Evolutionary conservation across 192 early-diverging fungal genomes (phyloP).

Genomic region (Linnemannia hyalina): DNA sequence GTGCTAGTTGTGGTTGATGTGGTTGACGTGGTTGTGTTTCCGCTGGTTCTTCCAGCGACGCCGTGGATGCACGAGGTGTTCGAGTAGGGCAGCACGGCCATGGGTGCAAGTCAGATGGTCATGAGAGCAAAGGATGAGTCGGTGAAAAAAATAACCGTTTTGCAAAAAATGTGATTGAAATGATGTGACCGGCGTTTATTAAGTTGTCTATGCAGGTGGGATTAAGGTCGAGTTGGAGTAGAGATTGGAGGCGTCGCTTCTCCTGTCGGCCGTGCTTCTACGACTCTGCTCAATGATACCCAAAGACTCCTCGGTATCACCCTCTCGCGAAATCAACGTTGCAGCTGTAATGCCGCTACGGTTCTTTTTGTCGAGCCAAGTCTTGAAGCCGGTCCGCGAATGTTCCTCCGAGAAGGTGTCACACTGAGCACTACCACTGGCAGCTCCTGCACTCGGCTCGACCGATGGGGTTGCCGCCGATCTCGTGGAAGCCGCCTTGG

Average conservation of each 20-base stretch:
- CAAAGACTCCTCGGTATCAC: conserved; percentile 23
- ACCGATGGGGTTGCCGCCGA: not conserved
- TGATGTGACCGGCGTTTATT: not conserved
- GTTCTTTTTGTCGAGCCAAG: conserved; percentile 30
- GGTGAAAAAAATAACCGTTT: not conserved
- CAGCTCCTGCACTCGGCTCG: not conserved
- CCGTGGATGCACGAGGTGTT: conserved; percentile 2
- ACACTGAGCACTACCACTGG: not conserved
- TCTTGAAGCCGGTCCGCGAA: conserved; percentile 19
- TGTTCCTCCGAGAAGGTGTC: conserved; percentile 25
- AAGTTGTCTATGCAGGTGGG: not conserved
- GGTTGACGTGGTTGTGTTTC: conserved; percentile 1
- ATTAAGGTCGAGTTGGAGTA: conserved; percentile 22
- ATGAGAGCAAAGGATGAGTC: not conserved
- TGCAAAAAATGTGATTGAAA: not conserved
- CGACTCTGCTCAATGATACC: conserved; percentile 53
- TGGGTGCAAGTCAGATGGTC: not conserved
- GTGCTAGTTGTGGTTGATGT: not conserved
- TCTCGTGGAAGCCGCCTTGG: conserved; percentile 15
- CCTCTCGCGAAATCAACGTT: conserved; percentile 16
- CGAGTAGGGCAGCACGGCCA: conserved; percentile 3
- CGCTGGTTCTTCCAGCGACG: not conserved
- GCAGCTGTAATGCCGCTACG: conserved; percentile 28
- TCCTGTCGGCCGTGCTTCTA: conserved; percentile 31
- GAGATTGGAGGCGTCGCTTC: conserved; percentile 35